A percentile compares a stretch with the other conserved stretches of the same genome.
phyloP scores from a whole-genome alignment of 495 filamentous ascomycete genomes.

The Aspergillus leporis region DNA sequence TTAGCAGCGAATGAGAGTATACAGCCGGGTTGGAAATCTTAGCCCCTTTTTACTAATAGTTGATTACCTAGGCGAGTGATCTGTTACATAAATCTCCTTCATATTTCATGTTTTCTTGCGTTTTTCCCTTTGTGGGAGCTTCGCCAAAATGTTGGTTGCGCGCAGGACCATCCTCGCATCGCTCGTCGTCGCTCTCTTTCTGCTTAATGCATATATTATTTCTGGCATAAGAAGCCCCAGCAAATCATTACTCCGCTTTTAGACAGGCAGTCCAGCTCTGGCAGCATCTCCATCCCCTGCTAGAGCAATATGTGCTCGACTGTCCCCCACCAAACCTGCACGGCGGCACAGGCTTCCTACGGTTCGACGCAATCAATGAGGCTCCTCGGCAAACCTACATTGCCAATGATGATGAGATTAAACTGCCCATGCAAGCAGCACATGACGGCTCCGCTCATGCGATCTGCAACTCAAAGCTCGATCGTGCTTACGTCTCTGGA shows the following conservation, averaged over 20 bases:
- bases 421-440: conserved; percentile 23
- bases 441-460: conserved; percentile 35
- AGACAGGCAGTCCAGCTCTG: conserved; percentile 16
- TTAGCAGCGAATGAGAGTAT: too few relatives aligned
- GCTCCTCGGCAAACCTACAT: conserved; percentile 19
- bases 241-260: not conserved
- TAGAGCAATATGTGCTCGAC: conserved; percentile 22
- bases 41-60: too few relatives aligned
- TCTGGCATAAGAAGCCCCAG: conserved; percentile 4
- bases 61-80: too few relatives aligned
- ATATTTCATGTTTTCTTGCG: too few relatives aligned
- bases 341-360: conserved; percentile 11
- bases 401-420: conserved; percentile 20
- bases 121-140: not conserved
- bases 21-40: too few relatives aligned
- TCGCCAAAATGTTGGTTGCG: not conserved
- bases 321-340: conserved; percentile 16
- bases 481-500: conserved; percentile 23
- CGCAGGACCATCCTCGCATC: not conserved
- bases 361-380: conserved; percentile 22
- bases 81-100: too few relatives aligned
- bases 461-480: conserved; percentile 18
- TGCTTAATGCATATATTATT: conserved; percentile 8
- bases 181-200: conserved; percentile 7
- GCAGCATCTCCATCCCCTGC: conserved; percentile 17